Evolutionary conservation across 768 basidiomycete genomes (phyloP), one percentile per base, ranked within the genome.

Genomic region (Gelatoporia subvermispora): DNA sequence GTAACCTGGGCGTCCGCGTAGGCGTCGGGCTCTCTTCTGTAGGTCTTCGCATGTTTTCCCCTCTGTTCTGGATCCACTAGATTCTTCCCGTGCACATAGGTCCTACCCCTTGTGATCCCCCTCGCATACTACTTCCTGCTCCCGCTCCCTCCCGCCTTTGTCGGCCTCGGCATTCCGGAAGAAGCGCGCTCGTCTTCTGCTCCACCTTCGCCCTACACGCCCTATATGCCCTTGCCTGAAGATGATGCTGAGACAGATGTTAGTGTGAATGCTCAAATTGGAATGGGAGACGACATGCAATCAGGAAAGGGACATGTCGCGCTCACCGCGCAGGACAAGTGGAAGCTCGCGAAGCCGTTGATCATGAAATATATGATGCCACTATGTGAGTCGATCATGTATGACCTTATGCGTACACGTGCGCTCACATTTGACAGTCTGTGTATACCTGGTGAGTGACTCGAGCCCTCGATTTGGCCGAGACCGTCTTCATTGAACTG

Each of bases 361-460:
- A 62, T 96, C 34, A 47, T 75, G 44, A 82, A 78, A 54, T 98
- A 91, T 63, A 97, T 98, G 94, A 59, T 93, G n/a, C 94, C 93
- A 3, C 69, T 99, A 36, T 90, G 89, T 91, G 55, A 72, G 89
- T 77, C 3, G 39, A 24, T 15, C 20, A 35, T 11, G 9, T 44
- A 4, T 22, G 21, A 25, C 13, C 2, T 47, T 42, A 21, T 52
- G 15, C 8, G 11, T 28, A 11, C 23, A 17, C 15, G 15, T 11
- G 4, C 17, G 41, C n/a, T 5, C 25, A 17, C 13, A 34, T 17
- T 13, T 31, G 9, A 17, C 62, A 72, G 85, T 85, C 35, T 78
- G 77, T 50, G 77, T 85, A 2, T 85, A 84, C 52, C 69, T 75
- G 37, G 83, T 85, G 47, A 60, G 81, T 68, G 11, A 35, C n/a